Evolutionary conservation across 257 asterid genomes (phyloP).

Genomic region (Rubia yunnanensis): DNA sequence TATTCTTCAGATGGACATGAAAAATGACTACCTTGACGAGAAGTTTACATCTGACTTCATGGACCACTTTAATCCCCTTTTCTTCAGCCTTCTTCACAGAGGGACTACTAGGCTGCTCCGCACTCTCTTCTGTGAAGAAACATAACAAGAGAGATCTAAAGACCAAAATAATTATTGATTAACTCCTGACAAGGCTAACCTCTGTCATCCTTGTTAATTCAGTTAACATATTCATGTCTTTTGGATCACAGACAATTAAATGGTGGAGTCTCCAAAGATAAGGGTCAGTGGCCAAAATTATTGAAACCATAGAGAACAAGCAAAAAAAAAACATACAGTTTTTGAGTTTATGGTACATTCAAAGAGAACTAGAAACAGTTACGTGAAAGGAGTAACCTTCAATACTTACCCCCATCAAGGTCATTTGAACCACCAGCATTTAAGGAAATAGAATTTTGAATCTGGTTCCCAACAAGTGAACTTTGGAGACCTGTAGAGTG

Average conservation of each 20-base stretch:
- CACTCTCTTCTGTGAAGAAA: constrained; percentile 54
- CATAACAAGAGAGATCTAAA: not conserved
- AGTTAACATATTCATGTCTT: not conserved
- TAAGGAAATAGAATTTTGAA: constrained; percentile 13
- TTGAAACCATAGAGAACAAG: not conserved
- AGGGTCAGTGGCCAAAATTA: not conserved
- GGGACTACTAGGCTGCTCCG: constrained; percentile 90
- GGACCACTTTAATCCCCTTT: constrained; percentile 59
- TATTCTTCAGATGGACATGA: too few relatives aligned
- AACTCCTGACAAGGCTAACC: not conserved
- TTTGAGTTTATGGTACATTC: not conserved
- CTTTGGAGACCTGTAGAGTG: constrained; percentile 24
- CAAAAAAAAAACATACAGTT: not conserved
- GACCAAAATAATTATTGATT: not conserved
- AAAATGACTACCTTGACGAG: constrained; percentile 55
- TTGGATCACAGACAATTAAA: not conserved
- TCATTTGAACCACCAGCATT: constrained; percentile 23
- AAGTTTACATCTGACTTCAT: constrained; percentile 94
- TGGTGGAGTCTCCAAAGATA: not conserved
- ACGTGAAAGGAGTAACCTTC: not conserved
- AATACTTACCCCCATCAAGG: constrained; percentile 23
- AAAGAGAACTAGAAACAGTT: not conserved
- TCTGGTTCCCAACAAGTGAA: constrained; percentile 24
- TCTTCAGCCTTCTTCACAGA: constrained; percentile 82
- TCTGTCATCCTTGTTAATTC: not conserved